Evolutionary conservation across 1,284 basidiomycete species (phyloP).

Genomic region (Kalmanozyma brasiliensis): DNA sequence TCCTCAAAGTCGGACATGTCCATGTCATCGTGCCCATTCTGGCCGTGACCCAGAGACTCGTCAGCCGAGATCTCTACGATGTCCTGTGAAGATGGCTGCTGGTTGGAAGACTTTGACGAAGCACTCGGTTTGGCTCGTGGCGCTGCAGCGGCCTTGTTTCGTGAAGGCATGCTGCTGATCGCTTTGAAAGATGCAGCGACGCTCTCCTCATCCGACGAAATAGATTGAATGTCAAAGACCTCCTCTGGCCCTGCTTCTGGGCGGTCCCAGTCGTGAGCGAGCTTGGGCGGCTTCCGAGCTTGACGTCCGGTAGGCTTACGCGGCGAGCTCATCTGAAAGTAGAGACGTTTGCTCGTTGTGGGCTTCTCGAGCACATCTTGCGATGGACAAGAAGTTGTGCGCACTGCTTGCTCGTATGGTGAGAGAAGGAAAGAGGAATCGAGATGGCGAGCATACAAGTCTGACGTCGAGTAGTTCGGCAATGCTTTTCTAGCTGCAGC

Average conservation of each 20-base stretch:
- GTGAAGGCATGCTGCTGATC: slow-evolving; percentile 19
- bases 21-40: slow-evolving; percentile 30
- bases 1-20: slow-evolving; percentile 52
- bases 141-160: slow-evolving; percentile 8
- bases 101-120: slow-evolving; percentile 1
- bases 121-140: slow-evolving; percentile 12
- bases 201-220: slow-evolving; percentile 31
- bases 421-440: not conserved
- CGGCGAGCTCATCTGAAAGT: slow-evolving; percentile 17
- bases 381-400: too few species aligned
- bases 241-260: slow-evolving; percentile 41
- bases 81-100: slow-evolving; percentile 12
- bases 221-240: slow-evolving; percentile 38
- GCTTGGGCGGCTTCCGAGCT: slow-evolving; percentile 28
- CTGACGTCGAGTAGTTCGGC: slow-evolving; percentile 5
- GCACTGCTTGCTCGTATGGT: not conserved
- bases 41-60: slow-evolving; percentile 14
- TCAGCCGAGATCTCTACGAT: slow-evolving; percentile 35
- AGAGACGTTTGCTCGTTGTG: slow-evolving; percentile 3
- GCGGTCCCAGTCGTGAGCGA: slow-evolving; percentile 24
- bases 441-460: not conserved
- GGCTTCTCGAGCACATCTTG: not conserved
- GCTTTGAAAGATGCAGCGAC: not conserved
- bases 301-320: slow-evolving; percentile 9
- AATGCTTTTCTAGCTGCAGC: slow-evolving; percentile 8